Percentiles rank a stretch among this genome's conserved stretches.
phyloP scores from a whole-genome alignment of 2,329 filamentous ascomycete genomes.

The Dothideomycetes sp. region DNA sequence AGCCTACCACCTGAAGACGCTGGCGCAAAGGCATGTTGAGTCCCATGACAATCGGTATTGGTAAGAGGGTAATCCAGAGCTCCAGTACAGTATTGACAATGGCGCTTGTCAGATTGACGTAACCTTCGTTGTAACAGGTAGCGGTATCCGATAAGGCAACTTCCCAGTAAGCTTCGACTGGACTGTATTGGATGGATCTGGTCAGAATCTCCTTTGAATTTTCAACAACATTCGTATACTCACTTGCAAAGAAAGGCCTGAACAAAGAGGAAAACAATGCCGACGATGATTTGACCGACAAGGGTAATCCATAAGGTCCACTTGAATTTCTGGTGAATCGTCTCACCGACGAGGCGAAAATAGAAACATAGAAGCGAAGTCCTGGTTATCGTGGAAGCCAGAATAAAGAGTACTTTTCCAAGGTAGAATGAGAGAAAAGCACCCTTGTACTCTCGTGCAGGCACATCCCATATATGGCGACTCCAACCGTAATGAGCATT shows the following conservation, averaged over 20 bases:
- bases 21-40: constrained; percentile 32
- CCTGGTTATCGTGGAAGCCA: constrained; percentile 31
- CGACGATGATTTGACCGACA: constrained; percentile 24
- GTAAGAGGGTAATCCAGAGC: constrained; percentile 29
- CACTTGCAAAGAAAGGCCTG: constrained; percentile 29
- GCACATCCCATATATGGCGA: constrained; percentile 32
- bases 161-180: constrained; percentile 31
- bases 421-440: constrained; percentile 28
- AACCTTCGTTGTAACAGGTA: constrained; percentile 31
- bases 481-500: constrained; percentile 31
- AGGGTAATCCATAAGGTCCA: constrained; percentile 29
- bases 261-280: constrained; percentile 26
- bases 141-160: constrained; percentile 19
- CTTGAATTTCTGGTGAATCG: constrained; percentile 26
- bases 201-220: not conserved
- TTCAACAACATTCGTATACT: constrained; percentile 7
- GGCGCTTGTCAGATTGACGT: constrained; percentile 26
- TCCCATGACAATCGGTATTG: constrained; percentile 31
- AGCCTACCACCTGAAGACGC: constrained; percentile 12
- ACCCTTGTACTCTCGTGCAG: constrained; percentile 14
- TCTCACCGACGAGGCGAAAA: constrained; percentile 32
- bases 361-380: constrained; percentile 35
- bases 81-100: constrained; percentile 34
- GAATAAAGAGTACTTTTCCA: constrained; percentile 30
- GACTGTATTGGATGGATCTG: constrained; percentile 18